phyloP scores from a whole-genome alignment of 2,329 filamentous ascomycete genomes.

The Aspergillus pseudonomiae region DNA sequence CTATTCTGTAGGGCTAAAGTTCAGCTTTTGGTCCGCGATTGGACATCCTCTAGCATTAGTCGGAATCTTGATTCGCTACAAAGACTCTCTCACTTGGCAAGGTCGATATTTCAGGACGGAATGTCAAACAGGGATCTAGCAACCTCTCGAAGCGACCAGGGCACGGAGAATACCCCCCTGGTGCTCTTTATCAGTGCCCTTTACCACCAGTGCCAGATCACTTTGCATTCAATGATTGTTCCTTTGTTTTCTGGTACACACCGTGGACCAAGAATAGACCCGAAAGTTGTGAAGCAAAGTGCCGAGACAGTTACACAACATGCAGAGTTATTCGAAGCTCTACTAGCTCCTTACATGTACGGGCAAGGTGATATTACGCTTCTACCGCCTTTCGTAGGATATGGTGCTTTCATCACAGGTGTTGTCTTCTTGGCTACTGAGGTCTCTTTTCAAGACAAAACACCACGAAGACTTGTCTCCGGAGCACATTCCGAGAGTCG shows the following conservation, averaged over 20 bases:
- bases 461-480: background rate
- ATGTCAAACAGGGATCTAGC: background rate
- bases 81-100: slow-evolving; percentile 1
- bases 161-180: background rate
- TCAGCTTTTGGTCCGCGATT: background rate
- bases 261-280: background rate
- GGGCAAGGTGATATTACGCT: background rate
- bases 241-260: slow-evolving; percentile 2
- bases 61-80: background rate
- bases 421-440: background rate
- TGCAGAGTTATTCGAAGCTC: background rate
- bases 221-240: slow-evolving; percentile 1
- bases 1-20: background rate
- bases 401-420: background rate
- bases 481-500: background rate
- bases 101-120: background rate
- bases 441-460: background rate
- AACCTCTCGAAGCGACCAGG: background rate
- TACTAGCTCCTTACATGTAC: slow-evolving; percentile 5
- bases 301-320: background rate
- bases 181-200: background rate
- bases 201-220: slow-evolving; percentile 4
- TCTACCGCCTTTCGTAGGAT: background rate
- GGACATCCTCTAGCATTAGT: background rate
- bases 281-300: background rate